Evolutionary conservation across 139 green algal species (phyloP), one percentile per base, ranked within the genome.

Genomic region (Chlamydomonas schloesseri): DNA sequence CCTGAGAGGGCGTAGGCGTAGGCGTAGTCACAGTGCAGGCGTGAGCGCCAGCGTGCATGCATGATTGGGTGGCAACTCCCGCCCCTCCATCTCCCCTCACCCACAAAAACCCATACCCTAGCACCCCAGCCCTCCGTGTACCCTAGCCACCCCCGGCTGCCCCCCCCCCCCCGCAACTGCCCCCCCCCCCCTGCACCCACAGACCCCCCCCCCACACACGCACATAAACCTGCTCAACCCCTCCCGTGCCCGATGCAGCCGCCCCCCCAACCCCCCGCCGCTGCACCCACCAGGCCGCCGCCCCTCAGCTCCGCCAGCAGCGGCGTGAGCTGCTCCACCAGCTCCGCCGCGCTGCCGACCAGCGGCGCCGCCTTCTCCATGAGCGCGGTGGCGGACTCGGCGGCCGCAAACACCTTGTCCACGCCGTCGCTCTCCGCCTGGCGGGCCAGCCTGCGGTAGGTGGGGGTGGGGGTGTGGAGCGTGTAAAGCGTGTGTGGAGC

Each of bases 391-490:
- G 96, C 21, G 55, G 20, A 88, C 67, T 98, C 92, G 17, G 97
- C 94, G 0, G 98, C 93, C 3, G 94, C 93, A 91, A 99, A 98
- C 81, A 99, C 91, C 79, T 91, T 91, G 67, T 91, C 88, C 71
- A 91, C 87, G 26, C 96, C 95, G 29, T 98, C 86, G 0, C 92
- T 71, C 74, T 99, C 98, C 88, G 98, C 96, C 86, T 99, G 91
- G 46, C 95, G 86, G 4, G 97, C 97, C 26, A 99, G 92, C 65
- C 97, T 98, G 62, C 90, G 94, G 82, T 87, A 95, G n/a, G 46
- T 0, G 42, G n/a, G 65, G 17, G 31, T 0, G 31, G 31, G 31
- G n/a, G 37, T 0, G 50, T 29, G 17, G 23, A 24, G 33, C 34
- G 15, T 53, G 33, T 47, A n/a, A n/a, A n/a, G n/a, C n/a, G n/a